These are phyloP conservation scores for Starmerella davenportii DNA, from an alignment of 805 yeast species.

Conservation along the genomic window DNA sequence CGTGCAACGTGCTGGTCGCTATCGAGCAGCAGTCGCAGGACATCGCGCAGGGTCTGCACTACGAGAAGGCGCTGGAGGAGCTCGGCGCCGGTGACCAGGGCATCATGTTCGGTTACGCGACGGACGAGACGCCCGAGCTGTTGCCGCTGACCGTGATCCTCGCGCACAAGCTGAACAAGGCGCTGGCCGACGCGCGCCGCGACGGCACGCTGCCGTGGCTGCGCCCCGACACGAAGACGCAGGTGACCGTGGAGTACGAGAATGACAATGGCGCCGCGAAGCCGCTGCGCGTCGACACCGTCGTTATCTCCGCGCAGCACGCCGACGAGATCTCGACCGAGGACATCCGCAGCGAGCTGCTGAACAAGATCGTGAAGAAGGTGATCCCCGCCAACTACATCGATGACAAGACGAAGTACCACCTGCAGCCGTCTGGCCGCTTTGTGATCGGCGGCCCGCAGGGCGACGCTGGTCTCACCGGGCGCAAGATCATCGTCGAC, in stretches of 20 bases:
- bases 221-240: constrained; percentile 99
- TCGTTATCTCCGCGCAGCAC: constrained; percentile 95
- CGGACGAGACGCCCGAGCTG: constrained; percentile 96
- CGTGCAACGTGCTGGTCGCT: constrained; percentile 97
- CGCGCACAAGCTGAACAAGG: constrained; percentile 91
- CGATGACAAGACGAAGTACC: constrained; percentile 90
- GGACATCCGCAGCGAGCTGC: constrained; percentile 65
- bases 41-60: constrained; percentile 98
- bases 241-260: constrained; percentile 93
- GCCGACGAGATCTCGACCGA: constrained; percentile 90
- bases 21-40: constrained; percentile 99
- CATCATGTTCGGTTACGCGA: constrained; percentile 99
- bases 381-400: constrained; percentile 80
- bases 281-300: constrained; percentile 92
- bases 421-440: constrained; percentile 98
- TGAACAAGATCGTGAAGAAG: constrained; percentile 68
- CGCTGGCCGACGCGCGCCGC: constrained; percentile 94
- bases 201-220: constrained; percentile 87
- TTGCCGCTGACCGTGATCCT: constrained; percentile 86
- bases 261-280: constrained; percentile 88
- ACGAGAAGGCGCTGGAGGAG: constrained; percentile 84
- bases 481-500: constrained; percentile 98
- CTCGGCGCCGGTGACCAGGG: constrained; percentile 99
- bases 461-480: constrained; percentile 99
- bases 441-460: constrained; percentile 99